phyloP scores from a whole-genome alignment of 257 asterid genomes.

The Nemophila menziesii region DNA sequence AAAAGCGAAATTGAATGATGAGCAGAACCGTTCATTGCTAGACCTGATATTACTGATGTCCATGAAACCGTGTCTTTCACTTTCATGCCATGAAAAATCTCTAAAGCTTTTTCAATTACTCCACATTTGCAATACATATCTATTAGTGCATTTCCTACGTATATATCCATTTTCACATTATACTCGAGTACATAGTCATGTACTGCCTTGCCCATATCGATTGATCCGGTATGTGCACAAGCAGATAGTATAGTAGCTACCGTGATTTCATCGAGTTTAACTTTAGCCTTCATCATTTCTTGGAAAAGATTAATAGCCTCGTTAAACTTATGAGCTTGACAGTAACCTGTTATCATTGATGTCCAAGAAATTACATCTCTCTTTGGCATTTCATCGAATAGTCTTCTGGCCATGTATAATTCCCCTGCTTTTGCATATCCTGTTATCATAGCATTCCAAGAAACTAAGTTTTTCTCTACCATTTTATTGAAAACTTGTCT shows the following conservation, averaged over 20 bases:
- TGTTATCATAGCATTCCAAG: slow-evolving; percentile 31
- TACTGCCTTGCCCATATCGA: slow-evolving; percentile 22
- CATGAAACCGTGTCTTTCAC: slow-evolving; percentile 26
- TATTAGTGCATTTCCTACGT: slow-evolving; percentile 24
- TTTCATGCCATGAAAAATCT: slow-evolving; percentile 21
- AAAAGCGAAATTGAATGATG: slow-evolving; percentile 19
- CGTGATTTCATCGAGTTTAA: slow-evolving; percentile 25
- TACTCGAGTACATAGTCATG: slow-evolving; percentile 16
- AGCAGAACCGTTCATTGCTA: slow-evolving; percentile 23
- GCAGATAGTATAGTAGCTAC: slow-evolving; percentile 30
- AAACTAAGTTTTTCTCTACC: slow-evolving; percentile 26
- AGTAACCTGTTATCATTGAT: slow-evolving; percentile 25
- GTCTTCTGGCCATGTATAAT: slow-evolving; percentile 14
- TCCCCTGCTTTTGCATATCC: slow-evolving; percentile 24
- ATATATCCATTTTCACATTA: slow-evolving; percentile 17
- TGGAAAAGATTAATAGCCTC: slow-evolving; percentile 19
- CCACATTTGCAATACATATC: slow-evolving; percentile 38
- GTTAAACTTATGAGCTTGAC: slow-evolving; percentile 18
- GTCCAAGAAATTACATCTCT: slow-evolving; percentile 40
- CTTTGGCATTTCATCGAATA: slow-evolving; percentile 23
- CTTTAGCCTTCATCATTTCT: slow-evolving; percentile 20
- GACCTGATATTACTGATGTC: slow-evolving; percentile 31
- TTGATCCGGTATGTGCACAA: slow-evolving; percentile 23
- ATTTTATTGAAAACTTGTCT: slow-evolving; percentile 17
- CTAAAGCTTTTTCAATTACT: slow-evolving; percentile 17